Percentiles rank a stretch among this genome's conserved stretches.
Evolutionary conservation across 495 filamentous ascomycete species (phyloP).

Genomic region (Podospora australis): DNA sequence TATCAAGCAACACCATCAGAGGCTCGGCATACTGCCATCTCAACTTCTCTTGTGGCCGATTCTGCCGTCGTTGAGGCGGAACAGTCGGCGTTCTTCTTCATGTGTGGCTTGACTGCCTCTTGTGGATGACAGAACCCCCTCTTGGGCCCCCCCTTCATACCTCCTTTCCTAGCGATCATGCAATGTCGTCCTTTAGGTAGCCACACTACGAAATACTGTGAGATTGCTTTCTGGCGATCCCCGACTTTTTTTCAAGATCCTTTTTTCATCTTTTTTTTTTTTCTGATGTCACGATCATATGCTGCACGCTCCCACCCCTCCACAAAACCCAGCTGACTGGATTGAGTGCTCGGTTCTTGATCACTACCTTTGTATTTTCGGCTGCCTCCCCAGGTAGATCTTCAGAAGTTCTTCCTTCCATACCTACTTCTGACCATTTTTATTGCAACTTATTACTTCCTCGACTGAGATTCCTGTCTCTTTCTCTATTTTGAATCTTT

Average conservation of each 20-base stretch:
- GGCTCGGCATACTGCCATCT: not conserved
- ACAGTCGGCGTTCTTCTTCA: slow-evolving; percentile 8
- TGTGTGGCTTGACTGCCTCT: slow-evolving; percentile 5
- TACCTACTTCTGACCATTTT: not conserved
- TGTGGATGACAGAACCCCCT: not conserved
- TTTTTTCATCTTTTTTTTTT: not conserved
- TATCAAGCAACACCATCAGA: not conserved
- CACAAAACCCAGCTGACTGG: slow-evolving; percentile 1
- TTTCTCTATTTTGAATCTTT: no score
- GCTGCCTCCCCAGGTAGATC: not conserved
- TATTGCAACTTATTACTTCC: not conserved
- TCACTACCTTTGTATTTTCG: not conserved
- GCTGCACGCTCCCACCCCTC: not conserved
- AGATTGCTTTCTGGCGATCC: not conserved
- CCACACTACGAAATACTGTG: not conserved
- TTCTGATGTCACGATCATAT: not conserved
- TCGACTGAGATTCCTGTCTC: no score
- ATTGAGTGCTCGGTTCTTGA: no score
- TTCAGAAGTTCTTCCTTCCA: not conserved
- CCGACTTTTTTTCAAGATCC: not conserved
- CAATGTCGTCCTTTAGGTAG: not conserved
- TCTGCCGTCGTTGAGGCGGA: slow-evolving; percentile 12
- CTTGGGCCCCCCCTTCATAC: no score
- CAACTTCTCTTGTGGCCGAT: slow-evolving; percentile 1
- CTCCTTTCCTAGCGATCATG: not conserved